Base-by-base conservation (phyloP, 768 basidiomycete species). In the Tricholoma saponaceum region DNA sequence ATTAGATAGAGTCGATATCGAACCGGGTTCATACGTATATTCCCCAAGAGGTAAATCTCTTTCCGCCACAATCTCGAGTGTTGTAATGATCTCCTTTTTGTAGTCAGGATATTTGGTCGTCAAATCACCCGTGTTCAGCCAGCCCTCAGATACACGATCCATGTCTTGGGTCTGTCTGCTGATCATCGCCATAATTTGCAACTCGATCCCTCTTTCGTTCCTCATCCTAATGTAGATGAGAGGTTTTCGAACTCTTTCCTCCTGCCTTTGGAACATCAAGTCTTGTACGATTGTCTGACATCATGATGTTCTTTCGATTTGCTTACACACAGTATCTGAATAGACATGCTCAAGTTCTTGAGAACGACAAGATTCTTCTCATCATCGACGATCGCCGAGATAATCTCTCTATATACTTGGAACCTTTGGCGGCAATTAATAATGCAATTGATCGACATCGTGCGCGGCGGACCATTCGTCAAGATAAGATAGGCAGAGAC, bases 401-500 rank as follows among this genome's bases (percentile, higher is more conserved):
- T 7, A 66, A 71, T 30, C 33, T 80, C 14, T 62, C 55, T 20
- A 64, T 84, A 2, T 83, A 70, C 54, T 58, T 79, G 16, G 82
- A 82, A 0, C 23, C 28, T 0, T 55, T 75, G 1, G 35, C 56
- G 1, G 57, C 41, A 10, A 67, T 84, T 6, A 67, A 70, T 0
- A 56, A 65, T 10, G 71, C 76, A 0, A 61, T 82, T 8, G 13
- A 33, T 0, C 62, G 63, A 5, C 41, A 58, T 3, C 55, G 63
- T 0, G 55, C 56, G 5, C 66, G 70, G 32, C 76, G 76, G 51
- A 30, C 18, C 0, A 64, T 84, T 13, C 71, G 74, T 54, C 73
- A 72, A 6, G 76, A 79, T 56, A 82, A 78, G 62, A 72, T 83
- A 13, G 83, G 80, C 0, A 64, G 71, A 3, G 70, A 77, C 5